phyloP scores from a whole-genome alignment of 495 filamentous ascomycete species.

The Hyaloscypha bicolor region DNA sequence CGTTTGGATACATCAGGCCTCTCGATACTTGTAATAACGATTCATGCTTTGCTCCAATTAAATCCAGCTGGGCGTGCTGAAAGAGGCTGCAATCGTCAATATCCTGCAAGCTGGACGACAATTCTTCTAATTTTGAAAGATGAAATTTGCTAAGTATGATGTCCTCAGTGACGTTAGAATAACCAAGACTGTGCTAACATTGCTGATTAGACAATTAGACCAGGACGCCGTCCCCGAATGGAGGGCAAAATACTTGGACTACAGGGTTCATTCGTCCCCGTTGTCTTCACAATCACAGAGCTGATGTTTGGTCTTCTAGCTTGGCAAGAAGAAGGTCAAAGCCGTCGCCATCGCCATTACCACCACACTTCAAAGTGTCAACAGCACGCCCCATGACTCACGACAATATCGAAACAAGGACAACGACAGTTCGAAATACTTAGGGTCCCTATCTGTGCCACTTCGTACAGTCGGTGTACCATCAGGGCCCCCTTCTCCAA shows the following conservation, averaged over 20 bases:
- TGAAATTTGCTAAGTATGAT: not conserved
- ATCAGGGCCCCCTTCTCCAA: not conserved
- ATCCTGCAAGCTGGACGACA: no score
- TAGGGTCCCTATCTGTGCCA: not conserved
- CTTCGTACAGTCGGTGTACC: not conserved
- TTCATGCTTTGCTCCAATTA: no score
- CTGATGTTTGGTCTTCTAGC: not conserved
- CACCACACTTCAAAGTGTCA: not conserved
- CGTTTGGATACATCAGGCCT: no score
- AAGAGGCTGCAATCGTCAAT: no score
- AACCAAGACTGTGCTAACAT: not conserved
- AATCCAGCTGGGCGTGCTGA: no score
- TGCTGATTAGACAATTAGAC: not conserved
- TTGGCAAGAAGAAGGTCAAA: slow-evolving; percentile 1
- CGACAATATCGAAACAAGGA: not conserved
- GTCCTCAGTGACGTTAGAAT: not conserved
- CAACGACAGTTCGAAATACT: not conserved
- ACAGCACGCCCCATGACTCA: not conserved
- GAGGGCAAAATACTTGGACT: slow-evolving; percentile 3
- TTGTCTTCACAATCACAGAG: not conserved
- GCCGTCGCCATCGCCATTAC: not conserved
- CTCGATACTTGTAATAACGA: no score
- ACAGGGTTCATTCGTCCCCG: not conserved
- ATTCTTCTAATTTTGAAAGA: not conserved
- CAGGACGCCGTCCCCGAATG: not conserved